A percentile compares a stretch with the other conserved stretches of the same genome.
phyloP scores from a whole-genome alignment of 2,329 filamentous ascomycete genomes.

The Amylocarpus encephaloides region DNA sequence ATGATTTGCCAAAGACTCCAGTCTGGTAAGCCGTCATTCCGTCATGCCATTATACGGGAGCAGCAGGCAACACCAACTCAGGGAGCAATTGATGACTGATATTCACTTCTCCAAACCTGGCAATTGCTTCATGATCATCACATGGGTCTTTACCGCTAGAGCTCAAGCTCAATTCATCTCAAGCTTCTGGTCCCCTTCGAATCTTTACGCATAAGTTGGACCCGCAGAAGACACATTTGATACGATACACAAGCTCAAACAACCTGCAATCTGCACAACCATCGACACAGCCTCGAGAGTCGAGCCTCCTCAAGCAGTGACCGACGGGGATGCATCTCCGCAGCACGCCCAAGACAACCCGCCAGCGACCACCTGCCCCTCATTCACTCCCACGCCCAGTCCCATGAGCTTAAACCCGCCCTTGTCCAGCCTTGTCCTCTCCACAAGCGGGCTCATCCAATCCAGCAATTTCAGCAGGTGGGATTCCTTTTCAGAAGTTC shows the following conservation, averaged over 20 bases:
- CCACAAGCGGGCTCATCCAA: background rate
- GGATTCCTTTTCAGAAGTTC: background rate
- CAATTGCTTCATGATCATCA: background rate
- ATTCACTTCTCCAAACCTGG: background rate
- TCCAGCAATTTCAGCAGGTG: background rate
- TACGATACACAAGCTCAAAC: background rate
- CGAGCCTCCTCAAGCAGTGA: conserved; percentile 5
- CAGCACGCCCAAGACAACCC: background rate
- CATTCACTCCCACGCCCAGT: background rate
- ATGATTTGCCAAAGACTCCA: no score
- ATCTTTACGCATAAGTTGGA: background rate
- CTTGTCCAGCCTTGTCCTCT: background rate
- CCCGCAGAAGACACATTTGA: background rate
- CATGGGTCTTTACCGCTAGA: background rate
- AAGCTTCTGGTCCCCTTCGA: background rate
- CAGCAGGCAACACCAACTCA: no score
- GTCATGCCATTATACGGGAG: no score
- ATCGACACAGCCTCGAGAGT: background rate
- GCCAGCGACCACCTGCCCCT: background rate
- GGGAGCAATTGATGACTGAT: background rate
- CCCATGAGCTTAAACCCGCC: conserved; percentile 1
- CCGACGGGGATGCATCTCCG: background rate
- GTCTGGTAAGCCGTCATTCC: no score
- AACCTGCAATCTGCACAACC: background rate
- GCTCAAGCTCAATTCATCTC: background rate